Base-by-base conservation (phyloP, 2,329 filamentous ascomycete genomes). In the Teratosphaeria nubilosa region DNA sequence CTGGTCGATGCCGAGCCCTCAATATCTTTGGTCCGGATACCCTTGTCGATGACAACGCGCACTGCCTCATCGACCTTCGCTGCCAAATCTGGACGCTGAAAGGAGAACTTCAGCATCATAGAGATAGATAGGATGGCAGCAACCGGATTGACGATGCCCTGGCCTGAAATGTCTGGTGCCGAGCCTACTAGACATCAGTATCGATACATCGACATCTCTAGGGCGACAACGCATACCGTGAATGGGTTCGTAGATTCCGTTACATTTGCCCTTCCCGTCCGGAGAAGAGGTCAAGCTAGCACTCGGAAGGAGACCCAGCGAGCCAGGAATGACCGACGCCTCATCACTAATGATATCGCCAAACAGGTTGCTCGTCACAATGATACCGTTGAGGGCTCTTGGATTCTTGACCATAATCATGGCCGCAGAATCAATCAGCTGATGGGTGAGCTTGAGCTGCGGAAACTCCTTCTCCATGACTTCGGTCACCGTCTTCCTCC, bases 371-470 rank as follows among this genome's bases (percentile, higher is more conserved):
- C 87, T 91, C 13, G 91, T 95, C 63, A 97, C 86, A 53, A 97
- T 83, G 37, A 97, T 85, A 56, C 92, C 94, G 73, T 96, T 97
- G 56, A 97, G 80, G 24, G 85, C 83, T 11, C 86, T 81, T 10
- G 92, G 92, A 76, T 91, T 92, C 86, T 95, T 96, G 70, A 97
- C 83, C 87, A 97, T 90, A 66, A 96, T 79, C 91, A 97, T 96
- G 64, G 92, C 92, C n/a, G 92, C 92, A 58, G 85, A 90, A 77
- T 97, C 92, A 71, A 97, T 96, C 55, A 97, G 82, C 73, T 97
- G 91, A 74, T 96, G 92, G 64, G 86, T 84, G 51, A 95, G 77
- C 77, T 88, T 83, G 52, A 96, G 76, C 72, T 92, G 84, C 2
- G 92, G 91, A 77, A 95, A 97, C 79, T 96, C 92, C 64, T 86